A percentile compares a stretch with the other conserved stretches of the same genome.
Conservation (phyloP, 2,329 filamentous ascomycete genomes). For the Aspergillus brunneoviolaceus region DNA sequence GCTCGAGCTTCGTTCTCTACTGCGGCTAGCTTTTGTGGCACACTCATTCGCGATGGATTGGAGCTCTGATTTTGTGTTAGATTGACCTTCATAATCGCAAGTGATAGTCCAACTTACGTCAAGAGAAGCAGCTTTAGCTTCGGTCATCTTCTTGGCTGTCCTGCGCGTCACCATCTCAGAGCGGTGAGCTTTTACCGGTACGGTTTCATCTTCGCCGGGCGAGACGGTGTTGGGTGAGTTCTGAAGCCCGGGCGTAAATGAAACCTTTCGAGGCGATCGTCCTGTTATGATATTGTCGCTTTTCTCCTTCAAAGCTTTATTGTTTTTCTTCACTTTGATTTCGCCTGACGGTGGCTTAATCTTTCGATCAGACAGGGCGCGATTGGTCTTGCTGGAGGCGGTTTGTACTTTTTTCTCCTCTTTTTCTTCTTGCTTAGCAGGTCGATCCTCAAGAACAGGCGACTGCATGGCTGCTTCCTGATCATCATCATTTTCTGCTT, state of each 20-base stretch:
- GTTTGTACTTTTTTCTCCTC: not conserved
- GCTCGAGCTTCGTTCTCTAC: slow-evolving; percentile 45
- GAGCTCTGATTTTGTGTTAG: slow-evolving; percentile 5
- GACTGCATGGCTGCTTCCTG: slow-evolving; percentile 26
- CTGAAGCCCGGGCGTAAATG: slow-evolving; percentile 36
- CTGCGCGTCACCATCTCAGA: slow-evolving; percentile 31
- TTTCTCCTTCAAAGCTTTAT: slow-evolving; percentile 36
- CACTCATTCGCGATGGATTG: slow-evolving; percentile 29
- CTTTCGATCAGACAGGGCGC: not conserved
- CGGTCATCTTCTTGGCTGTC: slow-evolving; percentile 26
- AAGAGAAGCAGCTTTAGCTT: slow-evolving; percentile 27
- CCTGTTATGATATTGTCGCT: slow-evolving; percentile 37
- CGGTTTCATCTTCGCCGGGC: slow-evolving; percentile 35
- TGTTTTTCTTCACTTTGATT: slow-evolving; percentile 18
- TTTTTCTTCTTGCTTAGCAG: slow-evolving; percentile 31
- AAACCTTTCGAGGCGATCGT: slow-evolving; percentile 37
- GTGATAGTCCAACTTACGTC: slow-evolving; percentile 25
- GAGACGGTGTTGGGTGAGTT: slow-evolving; percentile 27
- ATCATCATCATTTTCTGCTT: slow-evolving; percentile 21
- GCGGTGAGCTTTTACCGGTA: slow-evolving; percentile 35
- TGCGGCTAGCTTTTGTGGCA: slow-evolving; percentile 45
- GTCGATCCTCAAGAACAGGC: slow-evolving; percentile 34
- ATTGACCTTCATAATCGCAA: not conserved
- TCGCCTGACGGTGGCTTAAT: slow-evolving; percentile 9
- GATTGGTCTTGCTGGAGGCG: not conserved